Evolutionary conservation across 495 filamentous ascomycete species (phyloP).

Genomic region (Cercophora samala): DNA sequence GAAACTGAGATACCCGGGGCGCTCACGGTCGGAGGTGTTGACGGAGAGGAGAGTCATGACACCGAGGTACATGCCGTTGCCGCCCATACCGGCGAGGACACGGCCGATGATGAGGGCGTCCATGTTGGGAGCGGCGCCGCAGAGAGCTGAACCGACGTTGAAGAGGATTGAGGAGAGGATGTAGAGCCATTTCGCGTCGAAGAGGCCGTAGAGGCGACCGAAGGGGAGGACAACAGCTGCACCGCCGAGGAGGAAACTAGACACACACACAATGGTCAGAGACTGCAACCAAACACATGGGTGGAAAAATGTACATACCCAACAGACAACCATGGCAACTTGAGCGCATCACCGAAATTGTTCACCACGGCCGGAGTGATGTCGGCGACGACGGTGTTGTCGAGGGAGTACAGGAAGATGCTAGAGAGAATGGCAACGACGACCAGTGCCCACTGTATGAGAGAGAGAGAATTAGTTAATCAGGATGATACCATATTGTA

Average conservation of each 20-base stretch:
- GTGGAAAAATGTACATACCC: conserved; percentile 23
- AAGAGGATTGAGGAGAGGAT: conserved; percentile 52
- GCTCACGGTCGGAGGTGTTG: conserved; percentile 44
- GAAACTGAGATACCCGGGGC: conserved; percentile 45
- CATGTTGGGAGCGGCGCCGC: conserved; percentile 33
- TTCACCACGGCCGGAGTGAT: conserved; percentile 51
- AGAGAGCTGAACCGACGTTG: conserved; percentile 51
- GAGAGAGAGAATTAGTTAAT: too few species aligned
- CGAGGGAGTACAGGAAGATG: conserved; percentile 53
- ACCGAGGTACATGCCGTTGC: conserved; percentile 51
- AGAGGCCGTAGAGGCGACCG: conserved; percentile 46
- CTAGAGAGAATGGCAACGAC: conserved; percentile 47
- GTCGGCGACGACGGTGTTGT: conserved; percentile 61
- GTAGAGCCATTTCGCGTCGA: conserved; percentile 55
- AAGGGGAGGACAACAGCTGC: conserved; percentile 42
- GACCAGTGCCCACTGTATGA: conserved; percentile 37
- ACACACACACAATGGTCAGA: too few species aligned
- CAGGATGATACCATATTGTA: too few species aligned
- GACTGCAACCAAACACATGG: too few species aligned
- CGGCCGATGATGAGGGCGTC: conserved; percentile 47
- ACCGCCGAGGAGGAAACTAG: conserved; percentile 36
- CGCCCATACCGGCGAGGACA: conserved; percentile 41
- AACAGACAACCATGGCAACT: conserved; percentile 55
- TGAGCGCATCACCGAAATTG: conserved; percentile 43
- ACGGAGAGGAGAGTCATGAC: conserved; percentile 44